Evolutionary conservation across 2,329 filamentous ascomycete species (phyloP), one percentile per base, ranked within the genome.

Genomic region (Diaporthe vaccinii): DNA sequence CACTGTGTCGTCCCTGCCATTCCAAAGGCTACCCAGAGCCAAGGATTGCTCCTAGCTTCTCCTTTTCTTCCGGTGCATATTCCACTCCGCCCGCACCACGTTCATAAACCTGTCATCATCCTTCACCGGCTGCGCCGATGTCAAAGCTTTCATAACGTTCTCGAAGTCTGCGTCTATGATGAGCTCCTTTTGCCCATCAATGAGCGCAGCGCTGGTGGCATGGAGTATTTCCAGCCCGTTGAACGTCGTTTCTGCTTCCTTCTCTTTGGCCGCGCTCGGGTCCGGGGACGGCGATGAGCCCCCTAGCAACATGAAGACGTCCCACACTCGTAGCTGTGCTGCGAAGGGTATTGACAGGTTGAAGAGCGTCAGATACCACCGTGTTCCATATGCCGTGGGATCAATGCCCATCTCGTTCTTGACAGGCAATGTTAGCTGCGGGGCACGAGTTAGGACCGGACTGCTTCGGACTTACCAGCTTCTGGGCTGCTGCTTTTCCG

Each of bases 351-450:
- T 94, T 22, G 95, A 97, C 81, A 98, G 93, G 84, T 98, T 98
- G 89, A 99, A 99, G 12, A 99, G 88, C 2, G 97, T 99, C 70
- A 99, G 89, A 82, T 99, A 99, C 97, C 97, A 99, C 71, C 96
- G 90, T 5, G 96, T 98, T 44, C 96, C 97, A 82, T 98, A 99
- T n/a, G 96, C 93, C 2, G 95, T 98, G 25, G 95, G 92, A 57
- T 95, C 92, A 79, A 99, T 97, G 77, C 89, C 89, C 41, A 98
- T 89, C 76, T 96, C 93, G 65, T 89, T 90, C 93, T 95, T 78
- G 14, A 17, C 57, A 17, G 41, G 20, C 73, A 75, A 17, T 31
- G 74, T 79, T 62, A 80, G 79, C 55, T 53, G 22, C 22, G 14
- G 31, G 3, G 10, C 10, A 14, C 36, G 49, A 9, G 28, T 17